Conservation (phyloP, 2,329 filamentous ascomycete species). For the Xylariaceae sp. region DNA sequence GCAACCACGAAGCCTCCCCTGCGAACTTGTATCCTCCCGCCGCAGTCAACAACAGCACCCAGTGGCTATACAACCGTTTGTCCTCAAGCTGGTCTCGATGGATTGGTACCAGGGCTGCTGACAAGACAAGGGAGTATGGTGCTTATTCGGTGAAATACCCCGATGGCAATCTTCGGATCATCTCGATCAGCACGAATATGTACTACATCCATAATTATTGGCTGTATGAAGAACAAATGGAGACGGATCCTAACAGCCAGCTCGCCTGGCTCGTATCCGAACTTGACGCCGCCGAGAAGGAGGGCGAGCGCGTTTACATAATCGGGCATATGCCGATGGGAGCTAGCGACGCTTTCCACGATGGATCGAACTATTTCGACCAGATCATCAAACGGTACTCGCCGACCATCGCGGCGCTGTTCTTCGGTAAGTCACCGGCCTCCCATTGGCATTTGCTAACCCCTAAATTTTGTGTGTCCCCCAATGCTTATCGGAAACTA, state of each 20-base stretch:
- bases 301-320: slow-evolving; percentile 57
- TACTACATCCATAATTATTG: slow-evolving; percentile 63
- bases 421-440: slow-evolving; percentile 45
- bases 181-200: slow-evolving; percentile 62
- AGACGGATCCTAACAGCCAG: slow-evolving; percentile 54
- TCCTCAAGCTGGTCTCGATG: slow-evolving; percentile 50
- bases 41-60: slow-evolving; percentile 42
- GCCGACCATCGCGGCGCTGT: slow-evolving; percentile 56
- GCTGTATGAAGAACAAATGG: slow-evolving; percentile 53
- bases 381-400: slow-evolving; percentile 57
- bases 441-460: background rate
- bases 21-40: slow-evolving; percentile 53
- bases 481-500: slow-evolving; percentile 1
- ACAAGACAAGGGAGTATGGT: slow-evolving; percentile 45
- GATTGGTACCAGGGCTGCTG: slow-evolving; percentile 44
- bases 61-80: slow-evolving; percentile 58
- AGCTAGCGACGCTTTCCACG: slow-evolving; percentile 53
- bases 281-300: slow-evolving; percentile 55
- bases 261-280: slow-evolving; percentile 57
- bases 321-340: slow-evolving; percentile 61
- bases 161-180: slow-evolving; percentile 54
- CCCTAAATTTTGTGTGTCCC: too few species aligned
- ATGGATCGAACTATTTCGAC: slow-evolving; percentile 55
- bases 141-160: slow-evolving; percentile 53
- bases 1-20: slow-evolving; percentile 60